Evolutionary conservation across 495 filamentous ascomycete species (phyloP), one percentile per base, ranked within the genome.

Genomic region (Trichoderma erinaceum): DNA sequence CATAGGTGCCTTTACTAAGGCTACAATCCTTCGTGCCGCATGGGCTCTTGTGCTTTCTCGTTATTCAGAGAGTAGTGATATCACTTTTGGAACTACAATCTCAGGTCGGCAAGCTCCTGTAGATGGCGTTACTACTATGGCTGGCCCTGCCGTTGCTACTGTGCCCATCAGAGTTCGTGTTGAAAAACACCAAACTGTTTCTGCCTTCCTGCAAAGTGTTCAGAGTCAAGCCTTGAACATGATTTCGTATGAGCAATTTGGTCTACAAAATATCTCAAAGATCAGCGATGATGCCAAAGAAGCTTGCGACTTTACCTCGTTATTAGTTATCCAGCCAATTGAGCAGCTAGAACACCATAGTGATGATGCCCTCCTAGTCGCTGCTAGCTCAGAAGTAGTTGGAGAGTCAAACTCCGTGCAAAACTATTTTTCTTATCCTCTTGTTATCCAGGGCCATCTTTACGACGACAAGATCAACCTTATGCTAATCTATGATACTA

Each of bases 121-220:
- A 0, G 68, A 72, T 10, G 83, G 79, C 23, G 73, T 88, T 21
- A 75, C 75, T n/a, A 73, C 77, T 21, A 82, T 86, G 63, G 71
- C 77, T 11, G 85, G 83, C 0, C 81, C 88, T 0, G 77, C 86
- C 1, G 82, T 89, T 52, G 81, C 86, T 23, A 88, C 88, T 0
- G 74, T 88, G 0, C 88, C 88, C 4, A 73, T 84, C 12, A 78
- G 86, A 2, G 73, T 78, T 6, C 65, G 63, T 4, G 21, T 76
- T 5, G 46, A 63, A 21, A 48, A 61, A 25, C 67, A 69, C 6
- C 64, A 63, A 41, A 32, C 52, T 10, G 21, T 74, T 3, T 41
- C 44, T 16, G 63, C 66, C 8, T 75, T 74, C 23, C 41, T 77
- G 41, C 18, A 64, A 1, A 38, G 29, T 2, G 35, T 84, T 1